These are phyloP conservation scores for Yamadazyma atmosphaerica DNA, from an alignment of 1,139 yeast species.

Conservation along the genomic window DNA sequence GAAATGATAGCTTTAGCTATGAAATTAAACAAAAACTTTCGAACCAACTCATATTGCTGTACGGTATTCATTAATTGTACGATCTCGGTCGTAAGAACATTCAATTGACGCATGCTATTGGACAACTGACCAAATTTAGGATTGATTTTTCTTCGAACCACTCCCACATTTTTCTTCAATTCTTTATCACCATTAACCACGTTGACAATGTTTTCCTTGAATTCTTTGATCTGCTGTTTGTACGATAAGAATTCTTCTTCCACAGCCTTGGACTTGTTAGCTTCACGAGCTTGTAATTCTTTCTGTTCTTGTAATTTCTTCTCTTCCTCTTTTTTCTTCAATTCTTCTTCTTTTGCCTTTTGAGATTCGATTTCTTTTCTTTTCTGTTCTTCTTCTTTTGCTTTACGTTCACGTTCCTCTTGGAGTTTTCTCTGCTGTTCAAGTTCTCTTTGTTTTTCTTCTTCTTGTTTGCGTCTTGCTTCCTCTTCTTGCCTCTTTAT, in stretches of 20 bases:
- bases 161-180: slow-evolving; percentile 43
- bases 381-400: slow-evolving; percentile 14
- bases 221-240: slow-evolving; percentile 55
- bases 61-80: slow-evolving; percentile 48
- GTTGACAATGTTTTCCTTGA: slow-evolving; percentile 58
- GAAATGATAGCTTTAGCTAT: slow-evolving; percentile 81
- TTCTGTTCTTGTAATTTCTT: slow-evolving; percentile 7
- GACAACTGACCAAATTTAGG: slow-evolving; percentile 93
- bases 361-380: slow-evolving; percentile 12
- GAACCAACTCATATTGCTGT: slow-evolving; percentile 46
- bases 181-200: slow-evolving; percentile 44
- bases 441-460: slow-evolving; percentile 8
- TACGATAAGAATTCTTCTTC: slow-evolving; percentile 51
- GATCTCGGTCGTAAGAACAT: slow-evolving; percentile 52
- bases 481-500: slow-evolving; percentile 17
- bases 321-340: slow-evolving; percentile 15
- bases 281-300: slow-evolving; percentile 8
- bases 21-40: slow-evolving; percentile 74
- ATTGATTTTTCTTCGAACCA: slow-evolving; percentile 67
- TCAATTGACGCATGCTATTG: slow-evolving; percentile 61
- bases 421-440: slow-evolving; percentile 14
- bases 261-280: slow-evolving; percentile 40
- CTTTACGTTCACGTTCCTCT: slow-evolving; percentile 15
- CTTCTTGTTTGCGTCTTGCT: slow-evolving; percentile 12
- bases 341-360: slow-evolving; percentile 14